These are phyloP conservation scores for Annona cherimola DNA, from an alignment of 164 flowering plant species.

Conservation along the genomic window DNA sequence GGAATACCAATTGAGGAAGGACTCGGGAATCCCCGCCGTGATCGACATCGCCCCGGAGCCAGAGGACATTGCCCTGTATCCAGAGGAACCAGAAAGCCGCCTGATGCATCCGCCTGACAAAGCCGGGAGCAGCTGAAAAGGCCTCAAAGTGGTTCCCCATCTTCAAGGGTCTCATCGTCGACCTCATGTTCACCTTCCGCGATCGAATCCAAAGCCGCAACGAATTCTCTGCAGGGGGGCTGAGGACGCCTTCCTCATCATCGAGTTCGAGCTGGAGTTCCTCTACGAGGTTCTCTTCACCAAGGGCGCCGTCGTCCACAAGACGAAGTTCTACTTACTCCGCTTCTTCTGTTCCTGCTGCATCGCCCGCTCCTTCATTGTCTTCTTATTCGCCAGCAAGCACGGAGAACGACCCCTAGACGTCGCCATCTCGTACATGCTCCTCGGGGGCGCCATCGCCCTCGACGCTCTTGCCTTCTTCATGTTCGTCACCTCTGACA, in stretches of 20 bases:
- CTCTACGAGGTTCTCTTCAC: constrained; percentile 45
- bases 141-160: constrained; percentile 25
- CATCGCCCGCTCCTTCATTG: constrained; percentile 10
- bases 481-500: constrained; percentile 36
- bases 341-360: constrained; percentile 21
- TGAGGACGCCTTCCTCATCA: constrained; percentile 24
- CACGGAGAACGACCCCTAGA: constrained; percentile 10
- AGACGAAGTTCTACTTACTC: constrained; percentile 11
- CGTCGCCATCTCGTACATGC: constrained; percentile 29
- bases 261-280: constrained; percentile 43
- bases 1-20: constrained; percentile 29
- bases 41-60: constrained; percentile 16
- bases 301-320: constrained; percentile 27
- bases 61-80: not conserved
- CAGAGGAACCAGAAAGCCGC: not conserved
- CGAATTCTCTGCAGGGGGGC: constrained; percentile 13
- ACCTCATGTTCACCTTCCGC: constrained; percentile 27
- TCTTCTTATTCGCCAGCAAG: constrained; percentile 20
- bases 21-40: constrained; percentile 23
- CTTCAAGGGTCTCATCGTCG: constrained; percentile 41
- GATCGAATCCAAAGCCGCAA: constrained; percentile 19
- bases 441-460: constrained; percentile 37
- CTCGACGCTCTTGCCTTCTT: constrained; percentile 30
- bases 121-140: not conserved
- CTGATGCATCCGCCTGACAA: too few species aligned